These are phyloP conservation scores for Aspergillus nanangensis DNA, from an alignment of 495 filamentous ascomycete species.

Conservation along the genomic window DNA sequence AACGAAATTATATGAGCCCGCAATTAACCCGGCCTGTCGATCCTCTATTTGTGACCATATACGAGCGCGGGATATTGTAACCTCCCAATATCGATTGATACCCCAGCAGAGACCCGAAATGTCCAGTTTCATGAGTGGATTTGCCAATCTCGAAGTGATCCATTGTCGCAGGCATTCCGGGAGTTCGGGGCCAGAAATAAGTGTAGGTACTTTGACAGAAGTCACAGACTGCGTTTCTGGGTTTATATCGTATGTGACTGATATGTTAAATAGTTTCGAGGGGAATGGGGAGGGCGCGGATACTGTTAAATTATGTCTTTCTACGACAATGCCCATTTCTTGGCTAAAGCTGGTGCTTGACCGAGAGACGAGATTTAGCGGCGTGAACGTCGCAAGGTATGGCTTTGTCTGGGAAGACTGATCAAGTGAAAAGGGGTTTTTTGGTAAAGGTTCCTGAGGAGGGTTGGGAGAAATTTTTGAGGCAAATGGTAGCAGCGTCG, in stretches of 20 bases:
- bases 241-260: slow-evolving; percentile 36
- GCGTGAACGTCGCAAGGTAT: slow-evolving; percentile 36
- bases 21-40: slow-evolving; percentile 15
- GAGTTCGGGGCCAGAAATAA: slow-evolving; percentile 18
- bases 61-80: slow-evolving; percentile 29
- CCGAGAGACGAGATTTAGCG: slow-evolving; percentile 27
- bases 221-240: slow-evolving; percentile 31
- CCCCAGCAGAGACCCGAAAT: slow-evolving; percentile 41
- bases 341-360: slow-evolving; percentile 18
- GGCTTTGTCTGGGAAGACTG: slow-evolving; percentile 22
- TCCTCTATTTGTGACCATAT: slow-evolving; percentile 34
- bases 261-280: slow-evolving; percentile 26
- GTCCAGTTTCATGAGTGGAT: slow-evolving; percentile 34
- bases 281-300: slow-evolving; percentile 37
- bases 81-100: slow-evolving; percentile 42
- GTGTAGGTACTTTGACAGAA: slow-evolving; percentile 25
- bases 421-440: slow-evolving; percentile 34
- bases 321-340: slow-evolving; percentile 14
- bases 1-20: background rate
- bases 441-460: slow-evolving; percentile 21
- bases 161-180: slow-evolving; percentile 34
- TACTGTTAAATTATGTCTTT: slow-evolving; percentile 35
- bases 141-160: slow-evolving; percentile 33
- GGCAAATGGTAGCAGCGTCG: slow-evolving; percentile 38
- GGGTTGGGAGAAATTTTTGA: slow-evolving; percentile 21